Evolutionary conservation across 139 green algal species (phyloP), one percentile per base, ranked within the genome.

Genomic region (Zygnema circumcarinatum): DNA sequence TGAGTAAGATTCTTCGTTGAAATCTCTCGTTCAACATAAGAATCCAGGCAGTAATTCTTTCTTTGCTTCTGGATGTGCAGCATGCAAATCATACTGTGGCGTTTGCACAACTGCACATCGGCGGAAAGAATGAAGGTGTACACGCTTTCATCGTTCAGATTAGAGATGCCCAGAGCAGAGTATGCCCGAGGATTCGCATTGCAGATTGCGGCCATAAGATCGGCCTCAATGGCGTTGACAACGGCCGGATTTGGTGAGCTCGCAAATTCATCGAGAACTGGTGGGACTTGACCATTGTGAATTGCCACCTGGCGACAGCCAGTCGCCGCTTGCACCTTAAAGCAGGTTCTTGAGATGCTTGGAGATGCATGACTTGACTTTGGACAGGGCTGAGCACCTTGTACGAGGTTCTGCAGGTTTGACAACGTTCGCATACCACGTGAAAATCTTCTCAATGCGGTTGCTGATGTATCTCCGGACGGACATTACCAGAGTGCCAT

Each of bases 131-230:
- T 88, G 38, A 97, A 94, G 96, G 96, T 2, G 94, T 95, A 20
- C 96, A 98, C 74, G 95, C 97, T 31, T 98, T 98, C 88, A 89
- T 97, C 42, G 95, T 98, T 42, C 93, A 94, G 86, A 90, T 98
- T 67, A 90, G 96, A 1, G 94, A 98, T 79, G 95, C 96, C 81
- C 21, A 87, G 0, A 92, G 94, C 38, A 52, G 32, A 16, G 38
- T 91, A 11, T 93, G 92, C 56, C 92, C 92, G 38, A 91, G 93
- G 53, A 91, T 97, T 56, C 93, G 94, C 84, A 96, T 96, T 79
- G 67, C 86, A 33, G 94, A 96, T 87, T 93, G 93, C 39, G 94
- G 93, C 1, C 89, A 92, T 87, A 96, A 96, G 91, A 94, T 94
- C 89, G 92, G 94, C 22, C 92, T 97, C 41, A 96, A 96, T 78